Evolutionary conservation across 2,329 filamentous ascomycete genomes (phyloP).

Genomic region (Xenoacremonium recifei): DNA sequence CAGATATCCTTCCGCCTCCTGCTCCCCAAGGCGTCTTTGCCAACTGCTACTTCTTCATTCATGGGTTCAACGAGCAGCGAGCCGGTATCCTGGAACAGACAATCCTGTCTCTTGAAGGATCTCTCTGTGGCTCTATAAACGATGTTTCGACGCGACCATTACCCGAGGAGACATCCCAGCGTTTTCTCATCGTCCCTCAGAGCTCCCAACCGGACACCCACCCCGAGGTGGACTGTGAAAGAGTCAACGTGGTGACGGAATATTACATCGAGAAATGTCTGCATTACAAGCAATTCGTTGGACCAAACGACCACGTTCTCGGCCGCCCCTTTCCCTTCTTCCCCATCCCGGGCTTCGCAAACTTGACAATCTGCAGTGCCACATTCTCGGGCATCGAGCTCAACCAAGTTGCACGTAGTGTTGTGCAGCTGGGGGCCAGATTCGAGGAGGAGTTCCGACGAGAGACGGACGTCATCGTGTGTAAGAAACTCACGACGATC

Average conservation of each 20-base stretch:
- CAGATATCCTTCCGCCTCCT: constrained; percentile 6
- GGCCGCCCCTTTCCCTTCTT: constrained; percentile 74
- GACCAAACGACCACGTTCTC: constrained; percentile 68
- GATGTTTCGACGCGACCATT: constrained; percentile 34
- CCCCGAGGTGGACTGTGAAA: constrained; percentile 35
- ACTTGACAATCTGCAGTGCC: constrained; percentile 74
- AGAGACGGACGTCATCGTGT: constrained; percentile 75
- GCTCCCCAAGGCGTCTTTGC: constrained; percentile 47
- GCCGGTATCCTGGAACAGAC: constrained; percentile 47
- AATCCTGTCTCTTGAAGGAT: constrained; percentile 48
- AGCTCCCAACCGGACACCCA: constrained; percentile 45
- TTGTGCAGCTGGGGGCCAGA: constrained; percentile 73
- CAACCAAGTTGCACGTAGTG: constrained; percentile 75
- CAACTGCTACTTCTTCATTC: constrained; percentile 56
- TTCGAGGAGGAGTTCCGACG: constrained; percentile 77
- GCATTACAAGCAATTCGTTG: constrained; percentile 68
- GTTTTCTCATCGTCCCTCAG: constrained; percentile 57
- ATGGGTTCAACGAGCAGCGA: constrained; percentile 56
- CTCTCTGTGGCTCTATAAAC: constrained; percentile 40
- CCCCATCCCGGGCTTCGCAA: constrained; percentile 66
- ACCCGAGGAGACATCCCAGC: constrained; percentile 31
- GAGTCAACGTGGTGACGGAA: constrained; percentile 67
- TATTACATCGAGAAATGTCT: constrained; percentile 93
- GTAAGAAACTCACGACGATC: constrained; percentile 56
- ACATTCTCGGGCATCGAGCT: constrained; percentile 83